These are phyloP conservation scores for Elaphomyces granulatus DNA, from an alignment of 495 filamentous ascomycete genomes.

Conservation along the genomic window DNA sequence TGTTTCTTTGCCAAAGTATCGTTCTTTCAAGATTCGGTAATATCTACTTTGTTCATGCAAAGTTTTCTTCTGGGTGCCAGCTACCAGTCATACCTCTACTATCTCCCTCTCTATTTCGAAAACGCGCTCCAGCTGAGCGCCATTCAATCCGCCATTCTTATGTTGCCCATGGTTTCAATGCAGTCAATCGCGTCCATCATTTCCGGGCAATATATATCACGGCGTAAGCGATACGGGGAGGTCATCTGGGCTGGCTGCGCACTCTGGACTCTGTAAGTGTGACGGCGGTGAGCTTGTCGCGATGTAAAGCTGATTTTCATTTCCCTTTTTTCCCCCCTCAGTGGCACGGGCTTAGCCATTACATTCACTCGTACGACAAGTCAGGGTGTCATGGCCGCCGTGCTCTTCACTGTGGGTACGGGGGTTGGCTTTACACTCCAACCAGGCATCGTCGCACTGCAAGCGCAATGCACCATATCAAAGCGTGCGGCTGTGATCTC, in stretches of 20 bases:
- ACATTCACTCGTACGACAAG: constrained; percentile 33
- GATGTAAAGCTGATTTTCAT: neutral
- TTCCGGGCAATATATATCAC: constrained; percentile 44
- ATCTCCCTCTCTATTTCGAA: constrained; percentile 40
- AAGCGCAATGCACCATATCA: constrained; percentile 42
- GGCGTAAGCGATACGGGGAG: constrained; percentile 40
- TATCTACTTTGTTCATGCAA: constrained; percentile 40
- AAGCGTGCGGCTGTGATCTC: constrained; percentile 48
- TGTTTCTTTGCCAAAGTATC: no score
- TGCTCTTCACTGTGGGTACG: constrained; percentile 38
- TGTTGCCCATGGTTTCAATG: constrained; percentile 36
- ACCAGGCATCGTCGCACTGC: constrained; percentile 46
- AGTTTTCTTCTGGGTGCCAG: constrained; percentile 45
- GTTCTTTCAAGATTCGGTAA: constrained; percentile 40
- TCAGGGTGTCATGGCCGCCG: constrained; percentile 35
- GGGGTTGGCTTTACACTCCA: constrained; percentile 47
- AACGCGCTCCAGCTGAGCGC: constrained; percentile 37
- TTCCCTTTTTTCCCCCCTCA: constrained; percentile 2
- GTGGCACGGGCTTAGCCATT: constrained; percentile 39
- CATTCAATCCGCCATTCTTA: constrained; percentile 35
- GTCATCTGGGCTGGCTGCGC: constrained; percentile 42
- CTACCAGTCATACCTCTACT: constrained; percentile 42
- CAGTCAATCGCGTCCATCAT: constrained; percentile 38
- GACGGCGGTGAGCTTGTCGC: no score
- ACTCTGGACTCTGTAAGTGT: constrained; percentile 39